These are phyloP conservation scores for Diutina pseudorugosa DNA, from an alignment of 1,139 yeast species.

Conservation along the genomic window DNA sequence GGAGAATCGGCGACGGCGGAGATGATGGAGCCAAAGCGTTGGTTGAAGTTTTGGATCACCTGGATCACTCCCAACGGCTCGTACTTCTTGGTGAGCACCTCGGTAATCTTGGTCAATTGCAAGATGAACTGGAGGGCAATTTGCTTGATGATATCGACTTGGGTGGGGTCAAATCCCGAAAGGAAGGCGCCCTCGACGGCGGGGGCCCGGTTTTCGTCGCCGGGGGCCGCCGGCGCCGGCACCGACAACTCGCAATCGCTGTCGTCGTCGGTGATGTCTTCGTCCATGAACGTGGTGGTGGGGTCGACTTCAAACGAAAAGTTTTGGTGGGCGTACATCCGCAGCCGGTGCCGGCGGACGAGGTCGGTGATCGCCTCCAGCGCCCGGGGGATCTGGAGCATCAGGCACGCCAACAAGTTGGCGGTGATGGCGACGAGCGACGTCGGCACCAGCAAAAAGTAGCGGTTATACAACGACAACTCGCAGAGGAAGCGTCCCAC, in stretches of 20 bases:
- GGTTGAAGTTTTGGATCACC: conserved; percentile 13
- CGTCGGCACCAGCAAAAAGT: conserved; percentile 48
- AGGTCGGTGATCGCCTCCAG: conserved; percentile 18
- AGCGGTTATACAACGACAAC: conserved; percentile 59
- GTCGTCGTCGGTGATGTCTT: conserved; percentile 3
- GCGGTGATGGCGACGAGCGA: conserved; percentile 60
- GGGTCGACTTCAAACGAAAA: conserved; percentile 5
- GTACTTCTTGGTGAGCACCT: conserved; percentile 43
- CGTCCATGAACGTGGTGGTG: background rate
- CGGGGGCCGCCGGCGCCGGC: background rate
- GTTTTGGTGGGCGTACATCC: conserved; percentile 9
- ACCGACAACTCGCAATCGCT: background rate
- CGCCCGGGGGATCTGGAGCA: conserved; percentile 36
- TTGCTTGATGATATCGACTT: conserved; percentile 32
- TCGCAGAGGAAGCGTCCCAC: conserved; percentile 65
- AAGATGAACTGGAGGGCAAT: conserved; percentile 34
- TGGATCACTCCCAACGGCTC: conserved; percentile 31
- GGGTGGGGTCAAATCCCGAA: conserved; percentile 30
- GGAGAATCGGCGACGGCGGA: conserved; percentile 15
- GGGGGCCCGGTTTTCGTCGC: conserved; percentile 30
- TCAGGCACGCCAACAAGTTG: conserved; percentile 59
- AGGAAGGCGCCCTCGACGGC: conserved; percentile 36
- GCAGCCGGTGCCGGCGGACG: conserved; percentile 8
- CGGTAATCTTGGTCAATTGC: conserved; percentile 37
- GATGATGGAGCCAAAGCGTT: conserved; percentile 13